Percentiles rank a stretch among this genome's conserved stretches.
phyloP scores from a whole-genome alignment of 306 rosid genomes.

The Ceratonia siliqua region DNA sequence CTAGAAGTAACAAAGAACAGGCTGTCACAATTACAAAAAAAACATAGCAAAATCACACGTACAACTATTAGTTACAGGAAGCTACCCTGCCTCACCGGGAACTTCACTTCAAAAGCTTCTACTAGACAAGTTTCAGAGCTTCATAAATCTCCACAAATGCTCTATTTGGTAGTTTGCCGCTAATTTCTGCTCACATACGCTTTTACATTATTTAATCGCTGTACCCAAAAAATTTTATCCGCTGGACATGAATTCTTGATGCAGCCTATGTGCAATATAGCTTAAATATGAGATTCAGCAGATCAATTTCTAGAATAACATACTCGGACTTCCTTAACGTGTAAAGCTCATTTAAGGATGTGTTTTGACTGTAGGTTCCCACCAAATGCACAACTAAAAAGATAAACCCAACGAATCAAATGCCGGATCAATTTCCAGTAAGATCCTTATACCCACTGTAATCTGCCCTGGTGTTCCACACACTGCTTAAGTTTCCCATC shows the following conservation, averaged over 20 bases:
- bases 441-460: slow-evolving; percentile 52
- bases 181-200: background rate
- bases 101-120: background rate
- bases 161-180: background rate
- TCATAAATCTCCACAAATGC: background rate
- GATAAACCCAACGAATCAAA: slow-evolving; percentile 28
- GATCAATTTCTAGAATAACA: slow-evolving; percentile 1
- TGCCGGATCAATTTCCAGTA: slow-evolving; percentile 13
- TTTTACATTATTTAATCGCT: background rate
- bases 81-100: background rate
- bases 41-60: background rate
- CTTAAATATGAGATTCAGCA: slow-evolving; percentile 5
- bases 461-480: slow-evolving; percentile 69
- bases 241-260: background rate
- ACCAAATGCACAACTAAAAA: slow-evolving; percentile 33
- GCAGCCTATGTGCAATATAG: slow-evolving; percentile 1
- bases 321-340: slow-evolving; percentile 19
- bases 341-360: slow-evolving; percentile 28
- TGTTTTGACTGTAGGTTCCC: slow-evolving; percentile 32
- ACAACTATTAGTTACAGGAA: background rate
- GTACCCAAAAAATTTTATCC: background rate
- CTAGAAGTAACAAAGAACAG: background rate
- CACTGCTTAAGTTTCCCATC: slow-evolving; percentile 67
- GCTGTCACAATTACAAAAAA: background rate
- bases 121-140: background rate